phyloP scores from a whole-genome alignment of 176 grass and related monocot genomes.

The Triticum monococcum region DNA sequence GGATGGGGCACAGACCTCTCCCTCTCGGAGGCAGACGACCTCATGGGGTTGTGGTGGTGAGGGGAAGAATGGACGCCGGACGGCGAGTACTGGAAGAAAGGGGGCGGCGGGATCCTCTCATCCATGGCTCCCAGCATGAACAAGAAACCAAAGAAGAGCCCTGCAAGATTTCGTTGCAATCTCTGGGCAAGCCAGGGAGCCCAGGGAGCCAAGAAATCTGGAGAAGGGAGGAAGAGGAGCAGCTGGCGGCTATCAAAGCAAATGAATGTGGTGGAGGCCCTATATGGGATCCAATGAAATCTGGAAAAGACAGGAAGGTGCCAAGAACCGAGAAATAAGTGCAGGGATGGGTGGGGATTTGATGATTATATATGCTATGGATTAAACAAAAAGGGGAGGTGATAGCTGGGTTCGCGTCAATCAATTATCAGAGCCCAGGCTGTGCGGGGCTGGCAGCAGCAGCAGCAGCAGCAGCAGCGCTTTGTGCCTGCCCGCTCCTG shows the following conservation, averaged over 20 bases:
- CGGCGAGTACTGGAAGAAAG: constrained; percentile 81
- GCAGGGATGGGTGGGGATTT: constrained; percentile 30
- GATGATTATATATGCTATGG: constrained; percentile 31
- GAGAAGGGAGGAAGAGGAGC: constrained; percentile 30
- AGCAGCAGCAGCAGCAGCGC: constrained; percentile 26
- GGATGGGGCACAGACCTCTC: constrained; percentile 57
- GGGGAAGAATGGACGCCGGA: constrained; percentile 84
- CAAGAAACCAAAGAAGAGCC: constrained; percentile 16
- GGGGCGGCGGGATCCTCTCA: constrained; percentile 66
- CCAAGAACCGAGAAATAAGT: constrained; percentile 48
- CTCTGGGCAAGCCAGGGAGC: not conserved
- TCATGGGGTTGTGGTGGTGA: constrained; percentile 58
- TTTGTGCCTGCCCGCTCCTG: constrained; percentile 20
- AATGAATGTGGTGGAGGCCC: constrained; percentile 33
- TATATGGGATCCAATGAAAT: constrained; percentile 57
- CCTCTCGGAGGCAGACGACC: constrained; percentile 69
- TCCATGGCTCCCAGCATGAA: constrained; percentile 52
- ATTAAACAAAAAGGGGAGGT: constrained; percentile 35
- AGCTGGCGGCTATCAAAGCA: constrained; percentile 14
- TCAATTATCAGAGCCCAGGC: constrained; percentile 58
- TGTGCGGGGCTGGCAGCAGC: constrained; percentile 31
- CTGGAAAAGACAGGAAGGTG: constrained; percentile 44
- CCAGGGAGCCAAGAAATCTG: constrained; percentile 12
- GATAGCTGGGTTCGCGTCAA: constrained; percentile 32
- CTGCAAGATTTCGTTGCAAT: constrained; percentile 19